Base-by-base conservation (phyloP, 257 asterid genomes). In the Forsythia viridissima region DNA sequence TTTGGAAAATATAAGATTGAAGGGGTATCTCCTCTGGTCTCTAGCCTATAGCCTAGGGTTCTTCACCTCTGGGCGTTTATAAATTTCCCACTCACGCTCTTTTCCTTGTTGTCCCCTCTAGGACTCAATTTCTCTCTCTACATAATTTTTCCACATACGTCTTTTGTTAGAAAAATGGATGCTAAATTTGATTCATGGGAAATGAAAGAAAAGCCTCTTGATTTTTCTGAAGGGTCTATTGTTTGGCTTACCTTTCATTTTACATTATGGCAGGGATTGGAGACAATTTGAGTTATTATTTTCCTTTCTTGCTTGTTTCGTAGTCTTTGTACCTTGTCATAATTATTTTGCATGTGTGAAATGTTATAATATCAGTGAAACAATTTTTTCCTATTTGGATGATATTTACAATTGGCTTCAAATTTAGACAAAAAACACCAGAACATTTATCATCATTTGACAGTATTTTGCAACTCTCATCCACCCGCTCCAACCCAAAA, bases 11-110 rank as follows among this genome's bases (percentile, higher is more conserved):
- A 15, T 51, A 5, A 15, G 61, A 51, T 51, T 51, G 61, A 51
- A 48, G 15, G 55, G 55, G 55, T 48, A 12, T 48, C 6, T 12
- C 44, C 15, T 46, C 55, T 57, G 66, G 30, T 30, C 36, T 57
- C 13, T 5, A 57, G 36, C 6, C 66, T n/a, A 30, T 5, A 57
- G 36, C 6, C 66, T n/a, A 30, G 76, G 82, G 86, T 83, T 83
- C 86, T 83, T 83, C 84, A 8, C 84, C 87, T 81, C 80, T 83
- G 42, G 72, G 40, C 76, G 30, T 21, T 38, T 41, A 21, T 9
- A 63, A 63, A 21, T 18, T 63, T 24, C 18, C 55, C 1, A 15
- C 65, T 30, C 30, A 18, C 65, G 4, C 65, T 9, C 37, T 8
- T 24, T 24, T 24, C 24, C 24, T 24, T 24, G 24, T 24, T 24